phyloP scores from a whole-genome alignment of 2,329 filamentous ascomycete genomes.

The Reticulascus tulasneorum region DNA sequence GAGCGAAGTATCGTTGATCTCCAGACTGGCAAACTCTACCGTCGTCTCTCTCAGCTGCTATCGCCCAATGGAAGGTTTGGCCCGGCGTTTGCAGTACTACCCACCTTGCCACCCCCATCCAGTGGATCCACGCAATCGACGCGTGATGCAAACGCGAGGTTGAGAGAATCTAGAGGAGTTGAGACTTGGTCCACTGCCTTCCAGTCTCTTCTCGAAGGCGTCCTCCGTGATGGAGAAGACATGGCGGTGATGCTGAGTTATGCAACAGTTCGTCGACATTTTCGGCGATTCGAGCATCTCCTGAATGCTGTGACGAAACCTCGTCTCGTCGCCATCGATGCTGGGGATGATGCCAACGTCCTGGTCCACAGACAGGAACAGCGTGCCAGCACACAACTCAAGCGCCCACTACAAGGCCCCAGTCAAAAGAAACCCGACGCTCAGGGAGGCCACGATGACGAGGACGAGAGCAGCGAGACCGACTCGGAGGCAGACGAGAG shows the following conservation, averaged over 20 bases:
- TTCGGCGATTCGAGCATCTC: constrained; percentile 41
- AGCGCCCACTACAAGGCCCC: background rate
- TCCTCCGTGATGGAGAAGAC: constrained; percentile 58
- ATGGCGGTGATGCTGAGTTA: constrained; percentile 56
- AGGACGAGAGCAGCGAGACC: constrained; percentile 1
- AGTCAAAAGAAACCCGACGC: background rate
- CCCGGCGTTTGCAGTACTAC: constrained; percentile 33
- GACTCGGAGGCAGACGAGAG: constrained; percentile 5
- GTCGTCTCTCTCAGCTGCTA: constrained; percentile 36
- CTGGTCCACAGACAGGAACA: constrained; percentile 29
- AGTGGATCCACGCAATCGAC: background rate
- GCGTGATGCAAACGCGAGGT: constrained; percentile 6
- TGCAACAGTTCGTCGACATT: constrained; percentile 48
- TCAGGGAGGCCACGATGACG: constrained; percentile 1
- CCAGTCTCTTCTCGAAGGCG: constrained; percentile 49
- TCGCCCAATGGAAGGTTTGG: constrained; percentile 49
- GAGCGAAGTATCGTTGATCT: constrained; percentile 38
- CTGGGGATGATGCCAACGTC: constrained; percentile 45
- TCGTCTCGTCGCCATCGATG: constrained; percentile 52
- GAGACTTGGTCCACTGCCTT: constrained; percentile 55
- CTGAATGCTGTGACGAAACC: constrained; percentile 50
- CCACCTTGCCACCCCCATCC: background rate
- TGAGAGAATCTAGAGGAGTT: constrained; percentile 10
- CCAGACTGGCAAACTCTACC: constrained; percentile 43
- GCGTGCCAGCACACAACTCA: background rate